Conservation (phyloP, 257 asterid genomes). For the Fraxinus anomala region DNA sequence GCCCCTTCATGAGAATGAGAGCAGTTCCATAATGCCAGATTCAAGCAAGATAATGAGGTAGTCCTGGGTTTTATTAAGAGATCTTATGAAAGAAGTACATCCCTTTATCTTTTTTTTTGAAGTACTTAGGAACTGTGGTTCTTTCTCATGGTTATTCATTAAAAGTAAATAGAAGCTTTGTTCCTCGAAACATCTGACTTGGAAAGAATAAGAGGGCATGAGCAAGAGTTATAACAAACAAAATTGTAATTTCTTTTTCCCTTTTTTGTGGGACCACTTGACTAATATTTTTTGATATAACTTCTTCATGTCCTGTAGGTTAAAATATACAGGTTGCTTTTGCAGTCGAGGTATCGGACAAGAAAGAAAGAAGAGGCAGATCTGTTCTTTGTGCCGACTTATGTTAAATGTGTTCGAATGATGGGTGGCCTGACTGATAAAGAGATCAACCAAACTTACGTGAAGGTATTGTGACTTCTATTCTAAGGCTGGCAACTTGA, state of each 20-base stretch:
- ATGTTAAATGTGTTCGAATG: slow-evolving; percentile 89
- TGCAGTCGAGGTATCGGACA: slow-evolving; percentile 69
- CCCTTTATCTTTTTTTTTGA: neutral
- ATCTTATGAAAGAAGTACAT: neutral
- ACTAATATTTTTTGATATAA: neutral
- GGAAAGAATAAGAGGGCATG: neutral
- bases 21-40: neutral
- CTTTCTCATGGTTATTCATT: neutral
- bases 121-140: neutral
- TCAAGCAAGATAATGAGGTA: neutral
- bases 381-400: slow-evolving; percentile 86
- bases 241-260: neutral
- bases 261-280: neutral
- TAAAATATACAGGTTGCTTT: slow-evolving; percentile 79
- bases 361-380: slow-evolving; percentile 78
- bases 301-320: slow-evolving; percentile 52
- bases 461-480: slow-evolving; percentile 53
- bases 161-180: neutral
- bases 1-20: neutral
- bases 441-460: slow-evolving; percentile 87
- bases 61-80: neutral
- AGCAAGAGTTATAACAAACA: neutral
- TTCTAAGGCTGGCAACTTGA: slow-evolving; percentile 14
- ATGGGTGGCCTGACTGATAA: slow-evolving; percentile 89
- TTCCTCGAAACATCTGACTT: neutral